Evolutionary conservation across 495 filamentous ascomycete genomes (phyloP), one percentile per base, ranked within the genome.

Genomic region (Penicillium diatomitis): DNA sequence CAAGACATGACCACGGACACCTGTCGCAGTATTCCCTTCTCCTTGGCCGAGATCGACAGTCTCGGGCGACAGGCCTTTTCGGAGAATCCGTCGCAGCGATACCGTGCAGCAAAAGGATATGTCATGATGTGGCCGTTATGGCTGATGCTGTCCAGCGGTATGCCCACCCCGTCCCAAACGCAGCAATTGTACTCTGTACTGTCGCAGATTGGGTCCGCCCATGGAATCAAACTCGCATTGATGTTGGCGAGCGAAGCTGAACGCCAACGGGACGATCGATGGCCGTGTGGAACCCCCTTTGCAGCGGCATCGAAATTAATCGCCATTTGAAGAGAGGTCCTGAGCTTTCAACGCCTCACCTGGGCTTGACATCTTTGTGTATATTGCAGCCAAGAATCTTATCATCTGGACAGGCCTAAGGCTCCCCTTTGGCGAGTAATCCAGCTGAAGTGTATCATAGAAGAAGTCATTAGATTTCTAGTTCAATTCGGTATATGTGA

Each of bases 101-200:
- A 68, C 2, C 66, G 68, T 10, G 67, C 64, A 7, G 63, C 64
- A 4, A 61, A 67, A 10, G 66, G 52, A 0, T 68, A 71, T 32
- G 62, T 59, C 11, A 54, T 71, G 45, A 57, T 72, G 3, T 74
- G 71, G 71, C 71, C 71, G 0, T 48, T 72, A 11, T 74, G 71
- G 71, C 69, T 70, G 35, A 57, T 70, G 8, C 35, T 69, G 5
- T 61, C 65, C 9, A 67, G 54, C 32, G 68, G 66, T 0, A 49
- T 72, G 39, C 67, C 69, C 1, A 68, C 64, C 1, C 54, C 62
- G 8, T 44, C 47, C 0, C 69, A 74, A 50, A 46, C 45, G 2
- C 46, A 60, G 6, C 62, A 65, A 41, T 64, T 71, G 28, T 55
- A 61, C 0, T 45, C 47, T 6, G 64, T 58, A 41, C 48, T 74